Evolutionary conservation across 768 basidiomycete genomes (phyloP), one percentile per base, ranked within the genome.

Genomic region (Lyophyllum decastes): DNA sequence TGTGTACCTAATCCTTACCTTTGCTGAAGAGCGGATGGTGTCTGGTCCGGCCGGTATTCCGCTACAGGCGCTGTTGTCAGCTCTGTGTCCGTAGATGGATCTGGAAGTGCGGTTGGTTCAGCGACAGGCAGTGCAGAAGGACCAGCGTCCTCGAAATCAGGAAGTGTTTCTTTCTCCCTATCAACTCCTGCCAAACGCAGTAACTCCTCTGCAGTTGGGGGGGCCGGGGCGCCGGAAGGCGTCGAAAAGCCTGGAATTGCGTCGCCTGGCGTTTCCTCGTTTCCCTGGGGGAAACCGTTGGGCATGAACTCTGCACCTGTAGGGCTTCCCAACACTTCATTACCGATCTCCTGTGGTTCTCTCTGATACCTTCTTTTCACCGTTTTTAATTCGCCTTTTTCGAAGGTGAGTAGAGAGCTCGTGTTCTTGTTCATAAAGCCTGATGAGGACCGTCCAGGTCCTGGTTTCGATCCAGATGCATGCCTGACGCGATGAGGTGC

Each of bases 141-240:
- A 19, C 60, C 57, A 47, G 65, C 57, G 2, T 84, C 85, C 47
- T 87, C 84, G 60, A 83, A 89, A 60, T 87, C 86, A 8, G 82
- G 73, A 24, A 89, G 77, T 0, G 59, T 67, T 24, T 78, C 76
- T 27, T 68, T 75, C 27, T 68, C 59, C 10, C 60, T 21, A 49
- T 78, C 68, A 19, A 81, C 63, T 16, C 85, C 86, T 16, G 83
- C 85, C 45, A 83, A 60, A 54, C 76, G 63, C 41, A 87, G 70
- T 26, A 88, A 68, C 58, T 87, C 82, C 14, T 64, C 67, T 25
- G 68, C 75, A 11, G 80, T 73, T 1, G 76, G 77, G 57, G 68
- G 70, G 26, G 52, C 48, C 43, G 56, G 49, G 38, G 21, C 34
- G 44, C 33, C 33, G 40, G 41, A n/a, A 24, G 48, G 25, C 16